phyloP scores from a whole-genome alignment of 768 basidiomycete genomes.

The Suillus discolor region DNA sequence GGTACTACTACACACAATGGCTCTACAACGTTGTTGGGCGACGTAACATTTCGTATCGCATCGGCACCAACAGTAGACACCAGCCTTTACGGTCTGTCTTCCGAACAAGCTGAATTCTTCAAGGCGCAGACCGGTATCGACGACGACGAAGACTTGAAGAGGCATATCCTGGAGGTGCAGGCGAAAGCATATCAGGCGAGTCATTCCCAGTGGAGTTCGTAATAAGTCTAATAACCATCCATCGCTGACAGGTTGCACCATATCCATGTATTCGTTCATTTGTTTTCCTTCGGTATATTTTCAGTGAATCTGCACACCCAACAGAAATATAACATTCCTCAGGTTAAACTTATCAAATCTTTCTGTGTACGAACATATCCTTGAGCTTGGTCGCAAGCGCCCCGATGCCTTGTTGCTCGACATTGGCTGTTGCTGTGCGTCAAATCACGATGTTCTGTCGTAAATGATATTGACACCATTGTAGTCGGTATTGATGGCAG shows the following conservation, averaged over 20 bases:
- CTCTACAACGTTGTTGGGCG: not conserved
- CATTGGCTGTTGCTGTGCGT: no score
- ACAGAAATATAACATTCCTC: no score
- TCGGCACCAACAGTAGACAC: not conserved
- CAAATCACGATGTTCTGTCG: no score
- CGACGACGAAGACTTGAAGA: constrained; percentile 27
- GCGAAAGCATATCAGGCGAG: constrained; percentile 27
- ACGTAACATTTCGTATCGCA: not conserved
- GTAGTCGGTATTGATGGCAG: no score
- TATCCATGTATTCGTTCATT: not conserved
- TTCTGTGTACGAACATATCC: no score
- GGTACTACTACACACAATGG: not conserved
- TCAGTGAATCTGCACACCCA: no score
- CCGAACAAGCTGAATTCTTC: constrained; percentile 22
- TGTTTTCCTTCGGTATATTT: not conserved
- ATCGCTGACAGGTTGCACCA: not conserved
- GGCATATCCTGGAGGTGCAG: constrained; percentile 29
- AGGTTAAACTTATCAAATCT: no score
- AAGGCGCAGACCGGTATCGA: constrained; percentile 26
- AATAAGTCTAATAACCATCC: not conserved
- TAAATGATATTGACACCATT: no score
- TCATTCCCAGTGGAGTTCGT: not conserved
- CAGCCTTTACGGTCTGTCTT: constrained; percentile 1
- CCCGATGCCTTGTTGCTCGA: no score
- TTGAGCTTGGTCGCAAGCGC: no score